These are phyloP conservation scores for Rhodotorula taiwanensis DNA, from an alignment of 768 basidiomycete species.

Conservation along the genomic window DNA sequence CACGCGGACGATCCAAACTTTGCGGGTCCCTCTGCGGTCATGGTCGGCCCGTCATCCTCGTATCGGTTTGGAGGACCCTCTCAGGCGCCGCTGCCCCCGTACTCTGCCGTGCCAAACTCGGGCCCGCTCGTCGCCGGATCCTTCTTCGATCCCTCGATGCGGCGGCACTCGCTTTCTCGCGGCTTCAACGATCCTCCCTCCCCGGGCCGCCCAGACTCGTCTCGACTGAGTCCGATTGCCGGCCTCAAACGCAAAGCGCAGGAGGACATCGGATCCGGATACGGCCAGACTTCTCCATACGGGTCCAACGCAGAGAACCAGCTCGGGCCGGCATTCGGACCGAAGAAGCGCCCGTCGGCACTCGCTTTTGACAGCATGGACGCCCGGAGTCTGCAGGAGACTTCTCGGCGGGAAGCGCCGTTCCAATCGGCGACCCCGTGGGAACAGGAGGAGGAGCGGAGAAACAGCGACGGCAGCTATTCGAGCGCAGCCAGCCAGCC, in stretches of 20 bases:
- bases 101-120: background rate
- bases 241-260: constrained; percentile 34
- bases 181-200: background rate
- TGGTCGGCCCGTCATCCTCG: constrained; percentile 1
- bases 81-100: constrained; percentile 16
- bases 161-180: constrained; percentile 65
- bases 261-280: constrained; percentile 3
- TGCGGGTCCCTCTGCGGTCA: no score
- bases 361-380: constrained; percentile 27
- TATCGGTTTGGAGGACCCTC: constrained; percentile 29
- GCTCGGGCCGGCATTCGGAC: background rate
- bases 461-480: constrained; percentile 16
- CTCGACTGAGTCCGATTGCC: background rate
- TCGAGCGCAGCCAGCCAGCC: background rate
- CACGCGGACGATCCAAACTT: no score
- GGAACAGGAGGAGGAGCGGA: constrained; percentile 32
- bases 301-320: background rate
- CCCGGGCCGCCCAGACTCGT: background rate
- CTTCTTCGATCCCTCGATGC: constrained; percentile 63
- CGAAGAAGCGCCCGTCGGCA: constrained; percentile 22
- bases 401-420: constrained; percentile 16
- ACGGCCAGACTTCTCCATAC: background rate
- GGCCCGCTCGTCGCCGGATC: constrained; percentile 48
- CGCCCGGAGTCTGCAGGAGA: constrained; percentile 12
- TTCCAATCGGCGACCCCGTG: constrained; percentile 5